Base-by-base conservation (phyloP, 257 asterid species). In the Osmanthus fragrans region DNA sequence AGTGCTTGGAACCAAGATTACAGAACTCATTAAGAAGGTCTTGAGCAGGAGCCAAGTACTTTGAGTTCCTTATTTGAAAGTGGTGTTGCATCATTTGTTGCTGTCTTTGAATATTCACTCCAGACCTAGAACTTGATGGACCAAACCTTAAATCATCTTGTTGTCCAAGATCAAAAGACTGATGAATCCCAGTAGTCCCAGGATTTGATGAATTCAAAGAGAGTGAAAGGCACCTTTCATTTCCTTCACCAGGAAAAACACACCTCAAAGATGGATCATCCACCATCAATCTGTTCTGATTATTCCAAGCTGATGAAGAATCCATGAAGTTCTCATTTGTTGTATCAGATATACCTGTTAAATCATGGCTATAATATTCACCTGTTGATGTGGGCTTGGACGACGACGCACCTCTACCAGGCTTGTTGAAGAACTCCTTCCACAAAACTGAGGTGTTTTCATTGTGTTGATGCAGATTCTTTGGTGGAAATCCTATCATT, bases 21-120 rank as follows among this genome's bases (percentile, higher is more conserved):
- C 99, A 95, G 76, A 95, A 95, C 80, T 95, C 98, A 37, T 69
- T 77, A 71, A 95, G 84, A 13, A 95, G 94, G 77, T 90, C 98
- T 68, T 89, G 96, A 10, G 92, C 93, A 0, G 97, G 92, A 58
- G 76, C 83, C 79, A 95, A 68, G 42, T 88, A 95, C 80, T 82
- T 91, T 0, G 96, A 94, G 73, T 71, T 81, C 72, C 87, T 85
- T 1, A 92, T 77, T 70, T 83, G 82, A 58, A 83, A 67, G 19
- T 76, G 76, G 2, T 76, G 51, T 42, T 2, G 4, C 51, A 12
- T 42, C 16, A 42, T 42, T 42, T 42, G 51, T 42, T 42, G 51
- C 51, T 42, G 18, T 42, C 51, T 79, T 3, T 83, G 88, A 51
- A 79, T 73, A 54, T 85, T 84, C 4, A 82, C 51, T 42, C 12